These are phyloP conservation scores for Cardamine occulta DNA, from an alignment of 345 rosid genomes.

Conservation along the genomic window DNA sequence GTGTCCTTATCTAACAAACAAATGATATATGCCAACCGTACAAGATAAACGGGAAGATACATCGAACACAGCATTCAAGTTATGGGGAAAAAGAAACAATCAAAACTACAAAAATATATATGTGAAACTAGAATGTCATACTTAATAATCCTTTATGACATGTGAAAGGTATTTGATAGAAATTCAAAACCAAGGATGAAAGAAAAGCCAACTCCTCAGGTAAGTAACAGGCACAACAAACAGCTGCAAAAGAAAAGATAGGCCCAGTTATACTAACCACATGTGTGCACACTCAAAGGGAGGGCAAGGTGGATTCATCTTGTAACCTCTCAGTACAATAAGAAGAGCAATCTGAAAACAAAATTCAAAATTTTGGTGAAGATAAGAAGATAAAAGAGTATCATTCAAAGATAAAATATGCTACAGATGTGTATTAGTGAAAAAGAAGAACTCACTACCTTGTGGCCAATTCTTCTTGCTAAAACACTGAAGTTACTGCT, in stretches of 20 bases:
- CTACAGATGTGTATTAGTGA: conserved; percentile 12
- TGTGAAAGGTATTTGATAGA: conserved; percentile 19
- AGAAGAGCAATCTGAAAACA: conserved; percentile 84
- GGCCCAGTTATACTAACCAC: conserved; percentile 63
- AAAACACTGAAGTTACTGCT: conserved; percentile 94
- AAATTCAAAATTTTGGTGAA: conserved; percentile 42
- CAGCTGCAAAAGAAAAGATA: conserved; percentile 32
- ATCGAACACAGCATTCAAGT: conserved; percentile 20
- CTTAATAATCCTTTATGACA: conserved; percentile 22
- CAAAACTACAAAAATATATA: neutral
- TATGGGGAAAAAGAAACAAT: conserved; percentile 10
- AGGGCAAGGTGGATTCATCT: conserved; percentile 95
- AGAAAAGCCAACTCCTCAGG: conserved; percentile 18
- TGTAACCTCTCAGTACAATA: conserved; percentile 87
- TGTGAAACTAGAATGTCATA: conserved; percentile 8
- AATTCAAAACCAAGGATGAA: conserved; percentile 23
- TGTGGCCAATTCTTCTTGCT: conserved; percentile 81
- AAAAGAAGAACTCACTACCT: conserved; percentile 59
- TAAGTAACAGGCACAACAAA: conserved; percentile 23
- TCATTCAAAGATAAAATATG: conserved; percentile 26
- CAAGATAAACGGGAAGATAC: neutral
- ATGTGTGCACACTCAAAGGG: conserved; percentile 97
- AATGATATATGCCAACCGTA: neutral
- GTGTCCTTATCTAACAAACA: conserved; percentile 10
- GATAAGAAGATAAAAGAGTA: conserved; percentile 42